A percentile compares a stretch with the other conserved stretches of the same genome.
Conservation (phyloP, 2,329 filamentous ascomycete genomes). For the Hymenoscyphus linearis region DNA sequence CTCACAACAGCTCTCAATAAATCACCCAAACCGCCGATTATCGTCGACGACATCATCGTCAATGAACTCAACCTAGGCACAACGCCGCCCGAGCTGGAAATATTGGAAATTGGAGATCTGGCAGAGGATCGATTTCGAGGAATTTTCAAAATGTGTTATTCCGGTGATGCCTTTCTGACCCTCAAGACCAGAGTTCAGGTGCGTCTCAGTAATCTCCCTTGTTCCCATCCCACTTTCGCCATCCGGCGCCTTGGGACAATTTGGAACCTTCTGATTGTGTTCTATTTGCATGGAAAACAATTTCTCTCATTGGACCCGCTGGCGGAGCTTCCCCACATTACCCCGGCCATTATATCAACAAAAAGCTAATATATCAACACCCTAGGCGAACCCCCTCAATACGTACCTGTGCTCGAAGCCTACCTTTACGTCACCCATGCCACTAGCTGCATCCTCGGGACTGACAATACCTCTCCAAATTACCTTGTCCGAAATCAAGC, state of each 20-base stretch:
- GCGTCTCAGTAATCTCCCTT: conserved; percentile 35
- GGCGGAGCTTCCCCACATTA: conserved; percentile 12
- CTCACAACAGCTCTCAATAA: conserved; percentile 95
- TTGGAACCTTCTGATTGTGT: conserved; percentile 1
- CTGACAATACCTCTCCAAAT: conserved; percentile 97
- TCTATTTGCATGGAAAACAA: conserved; percentile 18
- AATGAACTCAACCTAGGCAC: conserved; percentile 96
- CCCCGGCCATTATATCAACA: conserved; percentile 29
- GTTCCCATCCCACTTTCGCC: not conserved
- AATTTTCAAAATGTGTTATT: conserved; percentile 99
- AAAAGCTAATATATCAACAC: conserved; percentile 46
- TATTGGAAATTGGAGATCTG: conserved; percentile 94
- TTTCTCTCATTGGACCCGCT: conserved; percentile 31
- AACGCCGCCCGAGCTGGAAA: conserved; percentile 90
- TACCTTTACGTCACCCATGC: conserved; percentile 85
- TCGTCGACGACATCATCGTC: conserved; percentile 98
- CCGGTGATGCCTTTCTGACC: conserved; percentile 90
- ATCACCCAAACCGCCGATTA: conserved; percentile 94
- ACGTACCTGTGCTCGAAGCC: conserved; percentile 92
- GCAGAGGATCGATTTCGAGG: conserved; percentile 95
- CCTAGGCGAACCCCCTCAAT: conserved; percentile 86
- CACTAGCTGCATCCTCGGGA: conserved; percentile 82
- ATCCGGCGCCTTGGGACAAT: not conserved
- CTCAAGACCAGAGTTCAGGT: conserved; percentile 92
- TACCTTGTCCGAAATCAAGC: conserved; percentile 88